Conservation (phyloP, 257 asterid genomes). For the Scutellaria barbata region DNA sequence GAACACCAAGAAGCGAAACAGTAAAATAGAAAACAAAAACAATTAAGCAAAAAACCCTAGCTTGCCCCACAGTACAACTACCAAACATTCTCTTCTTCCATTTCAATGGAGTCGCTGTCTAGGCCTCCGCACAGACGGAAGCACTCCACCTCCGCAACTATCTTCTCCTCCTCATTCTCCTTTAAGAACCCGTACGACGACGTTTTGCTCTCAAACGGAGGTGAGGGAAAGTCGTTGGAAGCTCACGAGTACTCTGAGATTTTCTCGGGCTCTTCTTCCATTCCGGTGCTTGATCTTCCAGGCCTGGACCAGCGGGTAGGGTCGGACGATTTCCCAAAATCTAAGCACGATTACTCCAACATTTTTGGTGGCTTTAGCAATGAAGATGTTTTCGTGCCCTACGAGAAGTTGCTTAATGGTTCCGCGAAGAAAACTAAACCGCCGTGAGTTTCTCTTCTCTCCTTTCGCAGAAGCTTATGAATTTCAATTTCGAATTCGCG, state of each 20-base stretch:
- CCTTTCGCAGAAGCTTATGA: neutral
- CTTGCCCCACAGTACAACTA: neutral
- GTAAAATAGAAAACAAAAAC: neutral
- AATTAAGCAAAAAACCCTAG: conserved; percentile 41
- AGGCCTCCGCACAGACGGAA: conserved; percentile 71
- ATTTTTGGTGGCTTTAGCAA: conserved; percentile 68
- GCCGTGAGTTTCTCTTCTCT: conserved; percentile 43
- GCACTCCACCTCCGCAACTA: conserved; percentile 42
- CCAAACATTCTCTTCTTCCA: conserved; percentile 1
- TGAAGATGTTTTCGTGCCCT: conserved; percentile 58
- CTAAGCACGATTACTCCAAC: conserved; percentile 68
- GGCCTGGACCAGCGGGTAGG: conserved; percentile 52
- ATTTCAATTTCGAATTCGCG: conserved; percentile 9
- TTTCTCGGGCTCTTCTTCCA: conserved; percentile 66
- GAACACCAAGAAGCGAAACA: conserved; percentile 27
- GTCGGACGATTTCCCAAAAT: conserved; percentile 46
- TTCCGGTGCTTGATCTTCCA: conserved; percentile 83
- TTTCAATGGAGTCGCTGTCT: conserved; percentile 72
- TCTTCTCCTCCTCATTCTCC: conserved; percentile 46
- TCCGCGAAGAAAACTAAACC: conserved; percentile 44
- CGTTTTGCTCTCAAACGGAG: conserved; percentile 48
- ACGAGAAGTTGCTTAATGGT: conserved; percentile 57
- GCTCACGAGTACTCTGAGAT: conserved; percentile 74
- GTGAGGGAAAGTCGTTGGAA: conserved; percentile 41
- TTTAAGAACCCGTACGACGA: conserved; percentile 73